phyloP scores from a whole-genome alignment of 2,329 filamentous ascomycete genomes.

The Stromatinia cepivora region DNA sequence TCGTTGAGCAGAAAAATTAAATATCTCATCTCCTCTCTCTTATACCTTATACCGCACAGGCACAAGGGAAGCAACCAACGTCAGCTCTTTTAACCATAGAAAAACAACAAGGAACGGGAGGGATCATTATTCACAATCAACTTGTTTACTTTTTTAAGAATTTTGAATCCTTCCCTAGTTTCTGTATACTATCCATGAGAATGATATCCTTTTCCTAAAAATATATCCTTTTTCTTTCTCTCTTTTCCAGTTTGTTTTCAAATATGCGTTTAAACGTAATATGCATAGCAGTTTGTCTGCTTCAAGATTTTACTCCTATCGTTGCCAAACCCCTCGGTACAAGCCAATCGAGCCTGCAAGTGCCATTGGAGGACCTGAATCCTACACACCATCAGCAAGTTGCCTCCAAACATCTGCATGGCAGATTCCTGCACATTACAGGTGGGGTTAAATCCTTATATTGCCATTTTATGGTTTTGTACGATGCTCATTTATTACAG shows the following conservation, averaged over 20 bases:
- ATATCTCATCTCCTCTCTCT: not conserved
- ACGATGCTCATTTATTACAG: constrained; percentile 49
- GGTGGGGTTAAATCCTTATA: constrained; percentile 52
- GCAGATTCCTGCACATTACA: constrained; percentile 85
- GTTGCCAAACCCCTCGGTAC: constrained; percentile 32
- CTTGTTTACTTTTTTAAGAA: not conserved
- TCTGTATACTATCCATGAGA: constrained; percentile 1
- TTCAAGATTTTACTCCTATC: constrained; percentile 27
- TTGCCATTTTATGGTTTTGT: constrained; percentile 11
- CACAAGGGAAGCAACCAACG: constrained; percentile 1
- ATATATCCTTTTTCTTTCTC: not conserved
- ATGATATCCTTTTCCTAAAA: constrained; percentile 17
- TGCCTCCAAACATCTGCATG: constrained; percentile 53
- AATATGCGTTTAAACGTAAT: constrained; percentile 32
- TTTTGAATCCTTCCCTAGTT: not conserved
- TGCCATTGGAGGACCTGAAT: constrained; percentile 37
- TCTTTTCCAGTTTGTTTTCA: constrained; percentile 26
- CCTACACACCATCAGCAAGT: constrained; percentile 28
- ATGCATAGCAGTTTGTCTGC: constrained; percentile 34
- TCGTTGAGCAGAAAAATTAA: too few species aligned
- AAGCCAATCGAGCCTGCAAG: constrained; percentile 31
- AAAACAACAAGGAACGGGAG: not conserved
- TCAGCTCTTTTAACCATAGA: not conserved
- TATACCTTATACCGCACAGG: not conserved
- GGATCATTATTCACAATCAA: constrained; percentile 8